Evolutionary conservation across 2,329 filamentous ascomycete genomes (phyloP).

Genomic region (Colletotrichum sp.): DNA sequence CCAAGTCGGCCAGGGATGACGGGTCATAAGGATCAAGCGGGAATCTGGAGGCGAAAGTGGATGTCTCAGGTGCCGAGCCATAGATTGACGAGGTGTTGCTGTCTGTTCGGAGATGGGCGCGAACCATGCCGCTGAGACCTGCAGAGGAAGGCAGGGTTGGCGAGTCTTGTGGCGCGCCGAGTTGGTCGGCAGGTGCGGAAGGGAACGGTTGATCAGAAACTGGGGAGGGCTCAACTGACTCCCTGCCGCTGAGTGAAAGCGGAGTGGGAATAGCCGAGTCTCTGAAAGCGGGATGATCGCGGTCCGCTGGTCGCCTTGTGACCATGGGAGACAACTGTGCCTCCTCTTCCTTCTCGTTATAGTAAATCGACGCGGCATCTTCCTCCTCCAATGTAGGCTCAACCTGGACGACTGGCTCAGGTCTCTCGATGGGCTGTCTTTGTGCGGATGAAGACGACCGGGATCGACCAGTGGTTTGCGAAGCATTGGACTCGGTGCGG

Average conservation of each 20-base stretch:
- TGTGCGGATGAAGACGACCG: slow-evolving; percentile 51
- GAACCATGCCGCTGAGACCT: slow-evolving; percentile 81
- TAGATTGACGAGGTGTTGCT: slow-evolving; percentile 86
- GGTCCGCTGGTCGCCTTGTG: slow-evolving; percentile 53
- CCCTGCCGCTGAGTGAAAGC: slow-evolving; percentile 35
- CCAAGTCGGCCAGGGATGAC: slow-evolving; percentile 32
- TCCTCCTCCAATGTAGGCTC: slow-evolving; percentile 38
- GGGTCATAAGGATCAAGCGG: slow-evolving; percentile 35
- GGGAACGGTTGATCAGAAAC: slow-evolving; percentile 25
- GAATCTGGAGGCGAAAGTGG: slow-evolving; percentile 42
- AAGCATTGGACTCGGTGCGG: slow-evolving; percentile 50
- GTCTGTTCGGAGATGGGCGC: slow-evolving; percentile 80
- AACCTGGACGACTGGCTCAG: slow-evolving; percentile 30
- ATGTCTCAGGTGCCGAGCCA: slow-evolving; percentile 47
- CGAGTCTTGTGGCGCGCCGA: slow-evolving; percentile 61
- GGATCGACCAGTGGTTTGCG: slow-evolving; percentile 44
- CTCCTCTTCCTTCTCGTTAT: slow-evolving; percentile 47
- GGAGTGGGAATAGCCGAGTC: slow-evolving; percentile 48
- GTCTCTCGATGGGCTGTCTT: slow-evolving; percentile 36
- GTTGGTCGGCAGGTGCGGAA: slow-evolving; percentile 23
- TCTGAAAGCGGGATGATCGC: slow-evolving; percentile 60
- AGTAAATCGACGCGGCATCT: slow-evolving; percentile 40
- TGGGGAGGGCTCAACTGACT: slow-evolving; percentile 32
- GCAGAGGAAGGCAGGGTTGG: slow-evolving; percentile 75
- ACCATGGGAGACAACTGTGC: slow-evolving; percentile 37